phyloP scores from a whole-genome alignment of 768 basidiomycete genomes.

The Suillus cothurnatus region DNA sequence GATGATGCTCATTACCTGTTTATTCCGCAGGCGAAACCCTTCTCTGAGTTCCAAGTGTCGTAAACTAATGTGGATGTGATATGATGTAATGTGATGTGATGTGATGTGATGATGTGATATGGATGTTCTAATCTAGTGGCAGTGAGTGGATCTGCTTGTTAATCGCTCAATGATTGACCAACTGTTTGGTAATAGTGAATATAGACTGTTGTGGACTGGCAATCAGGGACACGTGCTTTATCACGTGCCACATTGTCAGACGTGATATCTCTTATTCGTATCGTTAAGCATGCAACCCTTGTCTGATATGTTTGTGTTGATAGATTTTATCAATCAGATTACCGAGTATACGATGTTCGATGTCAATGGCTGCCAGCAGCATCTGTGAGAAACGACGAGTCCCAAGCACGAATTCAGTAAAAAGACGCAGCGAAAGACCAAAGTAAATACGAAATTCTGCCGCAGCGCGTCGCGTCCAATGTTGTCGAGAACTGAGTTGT shows the following conservation, averaged over 20 bases:
- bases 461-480: neutral
- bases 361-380: neutral
- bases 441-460: neutral
- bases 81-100: neutral
- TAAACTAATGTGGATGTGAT: neutral
- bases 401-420: neutral
- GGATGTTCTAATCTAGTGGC: neutral
- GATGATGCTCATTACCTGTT: neutral
- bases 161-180: too few relatives aligned
- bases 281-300: neutral
- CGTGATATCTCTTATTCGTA: neutral
- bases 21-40: neutral
- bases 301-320: neutral
- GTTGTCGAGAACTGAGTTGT: neutral
- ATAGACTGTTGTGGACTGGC: neutral
- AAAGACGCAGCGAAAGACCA: neutral
- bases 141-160: neutral
- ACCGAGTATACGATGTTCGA: neutral
- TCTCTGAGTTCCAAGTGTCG: neutral
- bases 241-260: neutral
- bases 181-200: neutral
- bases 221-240: neutral
- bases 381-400: neutral
- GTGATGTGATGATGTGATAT: too few relatives aligned
- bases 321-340: neutral